These are phyloP conservation scores for Hevea brasiliensis DNA, from an alignment of 345 rosid genomes.

Conservation along the genomic window DNA sequence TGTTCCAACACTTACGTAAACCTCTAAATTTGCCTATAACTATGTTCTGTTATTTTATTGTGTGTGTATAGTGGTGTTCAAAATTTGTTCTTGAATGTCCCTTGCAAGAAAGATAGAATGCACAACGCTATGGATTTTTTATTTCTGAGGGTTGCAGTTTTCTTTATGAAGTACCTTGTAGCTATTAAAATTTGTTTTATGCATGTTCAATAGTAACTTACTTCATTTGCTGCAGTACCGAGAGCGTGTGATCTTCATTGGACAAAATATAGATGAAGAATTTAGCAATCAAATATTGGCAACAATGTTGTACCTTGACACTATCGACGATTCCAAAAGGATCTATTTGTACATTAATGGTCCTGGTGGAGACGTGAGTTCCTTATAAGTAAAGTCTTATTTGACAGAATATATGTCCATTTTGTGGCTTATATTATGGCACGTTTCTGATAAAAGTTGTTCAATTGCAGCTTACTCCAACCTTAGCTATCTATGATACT, in stretches of 20 bases:
- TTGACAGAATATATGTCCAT: not conserved
- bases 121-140: not conserved
- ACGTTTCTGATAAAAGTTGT: constrained; percentile 18
- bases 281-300: constrained; percentile 89
- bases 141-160: not conserved
- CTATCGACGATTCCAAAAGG: constrained; percentile 63
- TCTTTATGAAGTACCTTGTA: not conserved
- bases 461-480: constrained; percentile 68
- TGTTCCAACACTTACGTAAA: not conserved
- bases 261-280: constrained; percentile 73
- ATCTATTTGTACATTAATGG: constrained; percentile 69
- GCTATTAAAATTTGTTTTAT: not conserved
- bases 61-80: not conserved
- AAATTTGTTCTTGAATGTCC: not conserved
- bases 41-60: not conserved
- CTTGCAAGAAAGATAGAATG: not conserved
- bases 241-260: constrained; percentile 81
- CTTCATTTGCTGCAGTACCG: constrained; percentile 65
- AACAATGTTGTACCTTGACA: constrained; percentile 89
- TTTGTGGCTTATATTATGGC: constrained; percentile 4
- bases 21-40: not conserved
- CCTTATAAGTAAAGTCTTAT: constrained; percentile 14
- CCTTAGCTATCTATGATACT: constrained; percentile 79
- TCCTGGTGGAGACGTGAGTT: constrained; percentile 89
- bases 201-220: constrained; percentile 14